Base-by-base conservation (phyloP, 2,329 filamentous ascomycete genomes). In the Rutstroemia sp. region DNA sequence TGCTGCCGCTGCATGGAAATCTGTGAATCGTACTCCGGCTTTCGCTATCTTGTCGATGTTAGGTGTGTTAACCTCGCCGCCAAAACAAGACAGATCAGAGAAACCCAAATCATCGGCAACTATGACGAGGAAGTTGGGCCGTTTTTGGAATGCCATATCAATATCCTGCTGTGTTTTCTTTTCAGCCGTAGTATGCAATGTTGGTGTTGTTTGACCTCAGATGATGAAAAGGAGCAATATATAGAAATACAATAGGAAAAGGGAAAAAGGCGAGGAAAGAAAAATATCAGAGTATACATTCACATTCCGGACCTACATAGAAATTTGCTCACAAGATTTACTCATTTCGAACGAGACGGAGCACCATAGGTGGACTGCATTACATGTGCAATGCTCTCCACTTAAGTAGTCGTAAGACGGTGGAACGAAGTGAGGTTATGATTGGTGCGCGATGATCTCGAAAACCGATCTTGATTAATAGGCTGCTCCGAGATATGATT, bases 1-100 rank as follows among this genome's bases (percentile, higher is more conserved):
- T 58, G 80, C 78, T 21, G 80, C 78, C 0, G 81, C 80, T 0
- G 80, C 77, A 63, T 83, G 80, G 65, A 82, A 82, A 58, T 80
- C 78, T 0, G 79, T 82, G 62, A 83, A 79, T 3, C 79, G 76
- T 27, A 83, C 65, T 23, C 79, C 76, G 47, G 75, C 69, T 47
- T 73, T 67, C 5, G 76, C 76, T 3, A 80, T 66, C 27, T 73
- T 75, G 68, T 83, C 77, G 30, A 84, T 72, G 63, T 79, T 78
- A 2, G 81, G 80, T 0, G 80, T 83, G 19, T 73, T 72, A 55
- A 84, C 83, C 68, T 83, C 80, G 59, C 77, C 76, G 54, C 81
- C 80, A 61, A 81, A 83, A 60, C 70, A 73, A 42, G 70, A 70
- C n/a, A 75, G 69, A 61, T 78, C 75, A 56, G 70, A 73, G 63